phyloP scores from a whole-genome alignment of 495 filamentous ascomycete species.

The Chaetomidium leptoderma region DNA sequence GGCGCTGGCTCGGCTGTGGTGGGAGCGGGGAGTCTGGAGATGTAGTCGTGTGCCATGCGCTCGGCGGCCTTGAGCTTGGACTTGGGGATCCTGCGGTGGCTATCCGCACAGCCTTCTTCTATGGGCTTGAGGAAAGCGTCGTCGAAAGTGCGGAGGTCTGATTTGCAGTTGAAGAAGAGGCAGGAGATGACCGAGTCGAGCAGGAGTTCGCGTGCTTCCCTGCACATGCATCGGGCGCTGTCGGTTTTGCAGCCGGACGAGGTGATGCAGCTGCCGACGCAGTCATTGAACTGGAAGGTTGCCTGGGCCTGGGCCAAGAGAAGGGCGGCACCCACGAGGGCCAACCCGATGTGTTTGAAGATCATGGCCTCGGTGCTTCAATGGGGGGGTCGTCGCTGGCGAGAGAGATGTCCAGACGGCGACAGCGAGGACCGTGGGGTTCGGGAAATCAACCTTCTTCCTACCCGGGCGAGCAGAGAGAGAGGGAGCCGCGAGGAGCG shows the following conservation, averaged over 20 bases:
- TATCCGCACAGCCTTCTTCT: slow-evolving; percentile 21
- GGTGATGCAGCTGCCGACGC: slow-evolving; percentile 26
- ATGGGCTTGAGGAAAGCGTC: slow-evolving; percentile 24
- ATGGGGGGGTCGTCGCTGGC: neutral
- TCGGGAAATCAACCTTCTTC: no score
- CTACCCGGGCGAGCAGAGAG: no score
- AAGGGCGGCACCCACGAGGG: slow-evolving; percentile 10
- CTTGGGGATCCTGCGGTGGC: slow-evolving; percentile 20
- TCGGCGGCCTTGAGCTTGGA: slow-evolving; percentile 22
- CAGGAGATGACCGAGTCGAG: slow-evolving; percentile 28
- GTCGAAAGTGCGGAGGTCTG: slow-evolving; percentile 22
- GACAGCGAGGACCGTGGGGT: no score
- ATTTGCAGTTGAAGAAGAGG: slow-evolving; percentile 30
- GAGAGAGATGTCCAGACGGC: neutral
- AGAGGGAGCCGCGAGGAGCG: neutral
- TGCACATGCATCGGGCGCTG: slow-evolving; percentile 31
- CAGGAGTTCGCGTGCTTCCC: slow-evolving; percentile 16
- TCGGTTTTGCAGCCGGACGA: slow-evolving; percentile 19
- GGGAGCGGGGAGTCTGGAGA: slow-evolving; percentile 15
- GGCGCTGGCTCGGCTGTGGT: slow-evolving; percentile 11
- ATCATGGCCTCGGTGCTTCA: slow-evolving; percentile 9
- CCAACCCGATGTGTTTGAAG: slow-evolving; percentile 11
- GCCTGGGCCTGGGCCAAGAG: slow-evolving; percentile 13
- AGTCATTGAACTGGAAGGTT: slow-evolving; percentile 19
- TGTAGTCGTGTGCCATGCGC: slow-evolving; percentile 21